Conservation (phyloP, 169 alveolate species). For the Amoebophrya sp. region DNA sequence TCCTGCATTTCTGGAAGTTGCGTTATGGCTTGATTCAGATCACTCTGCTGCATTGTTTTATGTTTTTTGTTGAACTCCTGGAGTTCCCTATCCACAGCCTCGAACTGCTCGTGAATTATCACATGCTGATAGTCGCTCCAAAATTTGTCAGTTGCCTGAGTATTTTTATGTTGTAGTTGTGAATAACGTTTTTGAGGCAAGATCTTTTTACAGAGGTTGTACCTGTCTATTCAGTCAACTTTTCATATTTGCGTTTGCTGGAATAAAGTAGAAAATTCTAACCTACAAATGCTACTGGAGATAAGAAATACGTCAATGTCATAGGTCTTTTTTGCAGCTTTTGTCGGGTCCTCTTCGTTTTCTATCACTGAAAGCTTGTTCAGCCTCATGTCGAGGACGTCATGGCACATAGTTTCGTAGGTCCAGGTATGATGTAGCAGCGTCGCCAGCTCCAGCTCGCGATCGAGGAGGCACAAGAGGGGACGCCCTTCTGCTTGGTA, state of each 20-base stretch:
- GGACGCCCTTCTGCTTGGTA: constrained; percentile 39
- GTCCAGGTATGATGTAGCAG: constrained; percentile 59
- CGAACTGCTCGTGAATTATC: constrained; percentile 7
- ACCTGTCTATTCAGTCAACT: too few relatives aligned
- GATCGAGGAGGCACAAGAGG: constrained; percentile 49
- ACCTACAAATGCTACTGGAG: too few relatives aligned
- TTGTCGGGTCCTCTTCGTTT: constrained; percentile 3
- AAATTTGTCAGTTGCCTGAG: neutral
- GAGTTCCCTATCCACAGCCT: constrained; percentile 1
- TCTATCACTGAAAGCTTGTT: neutral
- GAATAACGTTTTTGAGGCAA: neutral
- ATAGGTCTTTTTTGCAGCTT: constrained; percentile 26
- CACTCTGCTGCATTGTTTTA: constrained; percentile 25
- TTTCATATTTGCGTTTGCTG: too few relatives aligned
- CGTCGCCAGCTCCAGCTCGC: constrained; percentile 52
- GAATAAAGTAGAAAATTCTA: too few relatives aligned
- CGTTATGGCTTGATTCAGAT: constrained; percentile 45
- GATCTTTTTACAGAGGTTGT: too few relatives aligned
- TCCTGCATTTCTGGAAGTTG: constrained; percentile 53
- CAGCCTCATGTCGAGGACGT: constrained; percentile 38
- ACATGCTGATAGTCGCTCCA: neutral
- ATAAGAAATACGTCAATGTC: constrained; percentile 29
- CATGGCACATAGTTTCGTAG: constrained; percentile 52
- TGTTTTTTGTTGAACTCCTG: constrained; percentile 35
- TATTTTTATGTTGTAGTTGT: neutral